Evolutionary conservation across 192 early-diverging fungal species (phyloP).

Genomic region (Podila minutissima): DNA sequence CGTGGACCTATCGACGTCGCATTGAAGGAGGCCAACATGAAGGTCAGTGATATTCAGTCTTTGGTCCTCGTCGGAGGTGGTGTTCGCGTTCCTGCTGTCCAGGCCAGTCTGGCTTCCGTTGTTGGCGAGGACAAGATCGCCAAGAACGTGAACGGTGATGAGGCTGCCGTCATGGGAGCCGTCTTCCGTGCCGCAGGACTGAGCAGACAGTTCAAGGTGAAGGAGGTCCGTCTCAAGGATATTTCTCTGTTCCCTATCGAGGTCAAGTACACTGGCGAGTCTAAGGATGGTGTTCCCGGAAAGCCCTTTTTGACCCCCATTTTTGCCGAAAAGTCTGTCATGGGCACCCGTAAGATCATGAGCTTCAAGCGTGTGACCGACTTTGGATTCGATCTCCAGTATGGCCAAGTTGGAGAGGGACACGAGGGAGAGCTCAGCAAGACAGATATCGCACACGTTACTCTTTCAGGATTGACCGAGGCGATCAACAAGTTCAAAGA

Average conservation of each 20-base stretch:
- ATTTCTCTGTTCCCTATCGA: conserved; percentile 73
- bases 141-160: conserved; percentile 95
- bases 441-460: conserved; percentile 66
- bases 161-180: conserved; percentile 91
- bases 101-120: conserved; percentile 68
- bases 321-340: conserved; percentile 70
- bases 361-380: conserved; percentile 81
- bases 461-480: conserved; percentile 74
- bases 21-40: conserved; percentile 72
- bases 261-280: conserved; percentile 64
- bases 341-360: conserved; percentile 89
- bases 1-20: conserved; percentile 78
- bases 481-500: conserved; percentile 76
- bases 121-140: conserved; percentile 91
- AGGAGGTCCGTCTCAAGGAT: conserved; percentile 90
- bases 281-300: conserved; percentile 42
- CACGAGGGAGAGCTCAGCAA: conserved; percentile 33
- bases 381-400: conserved; percentile 82
- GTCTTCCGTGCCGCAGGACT: conserved; percentile 88
- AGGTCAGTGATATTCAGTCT: conserved; percentile 76
- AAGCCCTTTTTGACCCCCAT: conserved; percentile 62
- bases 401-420: conserved; percentile 49
- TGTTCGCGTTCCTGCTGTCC: conserved; percentile 89
- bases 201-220: conserved; percentile 87
- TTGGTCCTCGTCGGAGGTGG: conserved; percentile 96